phyloP scores from a whole-genome alignment of 2,329 filamentous ascomycete species.

The Paraconiothyrium sp. region DNA sequence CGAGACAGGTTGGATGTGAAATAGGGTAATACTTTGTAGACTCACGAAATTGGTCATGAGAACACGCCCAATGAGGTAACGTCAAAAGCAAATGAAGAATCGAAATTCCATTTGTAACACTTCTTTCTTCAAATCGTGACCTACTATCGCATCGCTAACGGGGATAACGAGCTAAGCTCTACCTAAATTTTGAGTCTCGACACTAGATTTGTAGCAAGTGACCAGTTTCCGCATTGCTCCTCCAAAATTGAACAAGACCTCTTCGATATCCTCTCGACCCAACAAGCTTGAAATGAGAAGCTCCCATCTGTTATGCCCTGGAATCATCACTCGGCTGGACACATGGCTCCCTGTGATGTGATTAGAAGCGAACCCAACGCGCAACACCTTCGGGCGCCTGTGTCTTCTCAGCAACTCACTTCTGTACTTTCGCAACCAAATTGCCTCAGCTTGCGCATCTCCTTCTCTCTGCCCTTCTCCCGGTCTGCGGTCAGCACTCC shows the following conservation, averaged over 20 bases:
- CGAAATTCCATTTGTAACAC: background rate
- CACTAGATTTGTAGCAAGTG: background rate
- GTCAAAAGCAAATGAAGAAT: slow-evolving; percentile 8
- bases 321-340: background rate
- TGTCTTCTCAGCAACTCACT: background rate
- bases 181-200: background rate
- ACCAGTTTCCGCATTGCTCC: background rate
- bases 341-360: slow-evolving; percentile 8
- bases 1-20: background rate
- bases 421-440: background rate
- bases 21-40: slow-evolving; percentile 12
- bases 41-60: slow-evolving; percentile 16
- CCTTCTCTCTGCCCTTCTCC: background rate
- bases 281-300: background rate
- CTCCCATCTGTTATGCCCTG: background rate
- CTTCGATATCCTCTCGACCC: background rate
- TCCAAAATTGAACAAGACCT: background rate
- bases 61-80: slow-evolving; percentile 15
- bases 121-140: background rate
- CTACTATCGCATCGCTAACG: background rate
- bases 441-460: background rate
- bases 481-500: background rate
- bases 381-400: background rate
- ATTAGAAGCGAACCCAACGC: background rate
- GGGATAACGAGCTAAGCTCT: background rate